Base-by-base conservation (phyloP, 2,329 filamentous ascomycete genomes). In the Cadophora sp. region DNA sequence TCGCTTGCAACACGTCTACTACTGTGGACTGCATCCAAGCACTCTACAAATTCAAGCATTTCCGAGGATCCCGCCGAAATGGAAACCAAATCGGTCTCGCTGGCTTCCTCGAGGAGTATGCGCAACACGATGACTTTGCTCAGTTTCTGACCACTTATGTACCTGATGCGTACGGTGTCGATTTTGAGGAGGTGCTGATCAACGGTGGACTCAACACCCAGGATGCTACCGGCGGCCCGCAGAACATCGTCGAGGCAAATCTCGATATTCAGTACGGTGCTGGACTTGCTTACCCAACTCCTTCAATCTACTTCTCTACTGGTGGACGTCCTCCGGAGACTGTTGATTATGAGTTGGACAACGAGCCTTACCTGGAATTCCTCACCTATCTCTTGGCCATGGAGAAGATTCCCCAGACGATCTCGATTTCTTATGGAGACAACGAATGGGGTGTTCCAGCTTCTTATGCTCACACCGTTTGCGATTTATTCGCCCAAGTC, bases 381-480 rank as follows among this genome's bases (percentile, higher is more conserved):
- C 81, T 91, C 5, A 82, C 85, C 60, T 85, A 86, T 76, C 76
- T 90, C 4, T 81, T 86, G 68, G 74, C 77, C 43, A 79, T 85
- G 68, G 73, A 79, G 0, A 76, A 80, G 7, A 80, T 91, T 1
- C 89, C 89, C 0, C 84, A 87, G 59, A 85, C 89, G 14, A 84
- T 92, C 75, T 86, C 83, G 64, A 89, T 87, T 12, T 90, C 87
- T 0, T 92, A 92, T 75, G 89, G 87, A 60, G 89, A 91, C 65
- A 83, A 87, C 66, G 89, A 92, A 78, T 87, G 90, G 75, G 84
- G 85, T 1, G 82, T 92, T 0, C 89, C 89, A 0, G 73, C 79
- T 2, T 83, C 84, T 9, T 92, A 91, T 73, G 87, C 88, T 29
- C 79, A 81, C 61, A 83, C 83, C 62, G 86, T 89, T 4, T 92